phyloP scores from a whole-genome alignment of 129 eudicot species.

The Rutidosis leptorrhynchoides region DNA sequence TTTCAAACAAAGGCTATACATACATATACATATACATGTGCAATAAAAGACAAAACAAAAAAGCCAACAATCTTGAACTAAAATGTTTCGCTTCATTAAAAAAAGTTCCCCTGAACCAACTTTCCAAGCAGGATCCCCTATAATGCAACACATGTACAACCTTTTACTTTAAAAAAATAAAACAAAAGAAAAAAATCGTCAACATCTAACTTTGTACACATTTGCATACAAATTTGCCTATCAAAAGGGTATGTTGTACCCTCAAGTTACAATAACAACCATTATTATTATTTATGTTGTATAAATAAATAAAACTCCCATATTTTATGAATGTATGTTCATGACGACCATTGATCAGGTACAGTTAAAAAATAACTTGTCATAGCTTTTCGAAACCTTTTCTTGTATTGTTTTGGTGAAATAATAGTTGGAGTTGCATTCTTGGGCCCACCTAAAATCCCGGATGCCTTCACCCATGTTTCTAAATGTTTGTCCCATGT shows the following conservation, averaged over 20 bases:
- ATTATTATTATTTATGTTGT: constrained; percentile 3
- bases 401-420: constrained; percentile 94
- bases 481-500: constrained; percentile 99
- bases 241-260: constrained; percentile 18
- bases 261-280: background rate
- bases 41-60: background rate
- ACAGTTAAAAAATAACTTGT: constrained; percentile 82
- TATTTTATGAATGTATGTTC: constrained; percentile 1
- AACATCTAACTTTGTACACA: constrained; percentile 13
- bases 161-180: constrained; percentile 14
- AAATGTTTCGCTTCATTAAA: constrained; percentile 1
- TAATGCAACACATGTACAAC: constrained; percentile 3
- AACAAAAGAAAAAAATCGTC: constrained; percentile 9
- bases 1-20: background rate
- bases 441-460: constrained; percentile 93
- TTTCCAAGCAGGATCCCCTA: background rate
- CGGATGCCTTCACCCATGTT: constrained; percentile 98
- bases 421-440: constrained; percentile 84
- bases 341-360: constrained; percentile 89
- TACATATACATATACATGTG: too few species aligned
- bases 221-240: constrained; percentile 24
- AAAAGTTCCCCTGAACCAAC: background rate
- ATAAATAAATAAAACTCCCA: constrained; percentile 1
- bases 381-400: constrained; percentile 96
- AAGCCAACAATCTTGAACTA: constrained; percentile 9